A percentile compares a stretch with the other conserved stretches of the same genome.
Conservation (phyloP, 169 alveolate species). For the Cryptosporidium sp. region DNA sequence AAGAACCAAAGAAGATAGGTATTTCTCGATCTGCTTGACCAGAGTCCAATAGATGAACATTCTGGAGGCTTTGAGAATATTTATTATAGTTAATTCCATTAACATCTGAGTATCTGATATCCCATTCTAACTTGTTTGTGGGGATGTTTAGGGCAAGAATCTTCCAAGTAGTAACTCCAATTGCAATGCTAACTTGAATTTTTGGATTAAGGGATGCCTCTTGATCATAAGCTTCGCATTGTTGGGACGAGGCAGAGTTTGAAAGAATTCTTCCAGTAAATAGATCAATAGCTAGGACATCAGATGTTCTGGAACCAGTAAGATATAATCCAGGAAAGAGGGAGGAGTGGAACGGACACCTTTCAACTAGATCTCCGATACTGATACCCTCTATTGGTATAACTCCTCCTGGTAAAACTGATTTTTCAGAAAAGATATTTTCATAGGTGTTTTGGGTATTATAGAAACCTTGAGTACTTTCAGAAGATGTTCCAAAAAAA, state of each 20-base stretch:
- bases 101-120: slow-evolving; percentile 43
- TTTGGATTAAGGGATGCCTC: slow-evolving; percentile 15
- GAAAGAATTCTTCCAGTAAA: slow-evolving; percentile 65
- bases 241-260: slow-evolving; percentile 61
- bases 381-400: slow-evolving; percentile 49
- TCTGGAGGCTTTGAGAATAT: not conserved
- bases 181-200: slow-evolving; percentile 8
- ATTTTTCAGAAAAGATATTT: slow-evolving; percentile 3
- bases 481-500: slow-evolving; percentile 14
- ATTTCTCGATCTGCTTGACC: not conserved
- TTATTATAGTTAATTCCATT: slow-evolving; percentile 13
- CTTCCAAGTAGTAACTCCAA: slow-evolving; percentile 67
- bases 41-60: slow-evolving; percentile 1
- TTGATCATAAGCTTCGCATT: slow-evolving; percentile 32
- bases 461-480: not conserved
- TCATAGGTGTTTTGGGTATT: slow-evolving; percentile 4
- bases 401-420: slow-evolving; percentile 23
- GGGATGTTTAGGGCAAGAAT: slow-evolving; percentile 23
- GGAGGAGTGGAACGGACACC: slow-evolving; percentile 69
- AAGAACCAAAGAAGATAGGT: slow-evolving; percentile 40
- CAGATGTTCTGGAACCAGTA: slow-evolving; percentile 66
- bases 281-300: slow-evolving; percentile 43
- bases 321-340: slow-evolving; percentile 68
- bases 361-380: slow-evolving; percentile 54
- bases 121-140: slow-evolving; percentile 52